A percentile compares a stretch with the other conserved stretches of the same genome.
These are phyloP conservation scores for Scheffersomyces titani DNA, from an alignment of 1,139 yeast species.

Conservation along the genomic window DNA sequence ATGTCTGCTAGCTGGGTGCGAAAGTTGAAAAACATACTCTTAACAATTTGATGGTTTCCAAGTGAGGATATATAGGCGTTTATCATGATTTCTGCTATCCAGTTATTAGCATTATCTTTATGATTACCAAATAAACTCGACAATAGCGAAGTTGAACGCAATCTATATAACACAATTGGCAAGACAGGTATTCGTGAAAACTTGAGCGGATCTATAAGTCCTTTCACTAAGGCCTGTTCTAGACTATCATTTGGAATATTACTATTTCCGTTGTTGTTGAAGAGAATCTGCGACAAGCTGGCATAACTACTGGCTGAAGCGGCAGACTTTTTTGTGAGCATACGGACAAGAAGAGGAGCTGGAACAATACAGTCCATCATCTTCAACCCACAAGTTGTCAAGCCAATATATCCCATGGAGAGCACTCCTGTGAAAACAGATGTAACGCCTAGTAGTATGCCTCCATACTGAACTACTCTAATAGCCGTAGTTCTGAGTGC, in stretches of 20 bases:
- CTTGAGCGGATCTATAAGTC: slow-evolving; percentile 41
- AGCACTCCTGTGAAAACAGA: slow-evolving; percentile 46
- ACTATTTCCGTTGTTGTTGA: slow-evolving; percentile 19
- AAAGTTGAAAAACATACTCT: slow-evolving; percentile 17
- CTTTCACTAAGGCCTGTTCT: slow-evolving; percentile 36
- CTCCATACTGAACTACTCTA: slow-evolving; percentile 31
- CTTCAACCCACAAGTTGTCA: slow-evolving; percentile 43
- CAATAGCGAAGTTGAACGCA: slow-evolving; percentile 39
- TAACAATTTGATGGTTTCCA: slow-evolving; percentile 36
- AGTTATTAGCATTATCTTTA: slow-evolving; percentile 15
- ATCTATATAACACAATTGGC: slow-evolving; percentile 41
- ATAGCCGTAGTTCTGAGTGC: slow-evolving; percentile 22
- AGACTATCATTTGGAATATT: slow-evolving; percentile 25
- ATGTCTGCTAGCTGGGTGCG: background rate
- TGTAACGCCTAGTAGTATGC: slow-evolving; percentile 36
- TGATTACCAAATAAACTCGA: slow-evolving; percentile 24
- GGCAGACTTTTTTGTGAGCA: slow-evolving; percentile 21
- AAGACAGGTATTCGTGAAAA: slow-evolving; percentile 42
- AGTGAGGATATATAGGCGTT: slow-evolving; percentile 40
- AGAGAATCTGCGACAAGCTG: slow-evolving; percentile 18
- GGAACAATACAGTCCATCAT: slow-evolving; percentile 43
- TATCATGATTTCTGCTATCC: slow-evolving; percentile 38
- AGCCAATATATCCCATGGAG: slow-evolving; percentile 44
- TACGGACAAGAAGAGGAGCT: slow-evolving; percentile 30
- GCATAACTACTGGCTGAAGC: slow-evolving; percentile 6